Evolutionary conservation across 176 grass and related monocot genomes (phyloP).

Genomic region (Aegilops sharonensis): DNA sequence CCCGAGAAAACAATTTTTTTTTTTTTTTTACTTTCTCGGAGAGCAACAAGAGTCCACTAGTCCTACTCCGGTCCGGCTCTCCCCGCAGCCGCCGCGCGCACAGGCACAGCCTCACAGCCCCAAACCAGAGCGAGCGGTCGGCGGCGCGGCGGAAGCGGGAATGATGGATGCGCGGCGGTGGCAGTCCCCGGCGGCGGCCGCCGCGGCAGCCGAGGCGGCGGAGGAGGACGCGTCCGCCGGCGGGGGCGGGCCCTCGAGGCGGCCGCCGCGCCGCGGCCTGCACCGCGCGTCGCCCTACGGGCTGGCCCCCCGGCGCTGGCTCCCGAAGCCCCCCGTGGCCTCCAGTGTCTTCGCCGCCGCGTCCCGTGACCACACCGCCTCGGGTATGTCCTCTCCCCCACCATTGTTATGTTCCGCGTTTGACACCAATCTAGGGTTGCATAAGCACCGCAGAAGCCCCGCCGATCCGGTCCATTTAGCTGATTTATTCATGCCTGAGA

Average conservation of each 20-base stretch:
- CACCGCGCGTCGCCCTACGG: slow-evolving; percentile 48
- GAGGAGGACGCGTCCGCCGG: slow-evolving; percentile 22
- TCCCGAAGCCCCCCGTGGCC: slow-evolving; percentile 25
- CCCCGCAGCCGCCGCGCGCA: background rate
- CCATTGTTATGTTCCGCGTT: background rate
- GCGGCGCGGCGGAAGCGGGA: background rate
- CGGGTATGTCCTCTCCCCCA: background rate
- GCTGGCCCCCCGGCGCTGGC: slow-evolving; percentile 5
- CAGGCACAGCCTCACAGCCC: background rate
- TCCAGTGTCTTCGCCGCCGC: slow-evolving; percentile 36
- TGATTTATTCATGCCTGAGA: background rate
- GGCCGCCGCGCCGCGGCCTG: slow-evolving; percentile 33
- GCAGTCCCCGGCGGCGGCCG: slow-evolving; percentile 24
- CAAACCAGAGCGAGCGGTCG: background rate
- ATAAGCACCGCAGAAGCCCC: background rate
- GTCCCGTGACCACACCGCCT: background rate
- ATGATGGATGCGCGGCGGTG: slow-evolving; percentile 26
- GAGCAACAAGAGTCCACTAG: background rate
- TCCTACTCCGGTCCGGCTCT: background rate
- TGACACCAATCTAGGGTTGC: background rate
- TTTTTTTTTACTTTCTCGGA: background rate
- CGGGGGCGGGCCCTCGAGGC: slow-evolving; percentile 39
- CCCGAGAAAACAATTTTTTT: background rate
- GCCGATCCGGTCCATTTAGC: background rate
- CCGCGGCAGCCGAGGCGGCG: slow-evolving; percentile 16